A percentile compares a stretch with the other conserved stretches of the same genome.
Conservation (phyloP, 805 yeast species). For the Starmerella sirachaensis region DNA sequence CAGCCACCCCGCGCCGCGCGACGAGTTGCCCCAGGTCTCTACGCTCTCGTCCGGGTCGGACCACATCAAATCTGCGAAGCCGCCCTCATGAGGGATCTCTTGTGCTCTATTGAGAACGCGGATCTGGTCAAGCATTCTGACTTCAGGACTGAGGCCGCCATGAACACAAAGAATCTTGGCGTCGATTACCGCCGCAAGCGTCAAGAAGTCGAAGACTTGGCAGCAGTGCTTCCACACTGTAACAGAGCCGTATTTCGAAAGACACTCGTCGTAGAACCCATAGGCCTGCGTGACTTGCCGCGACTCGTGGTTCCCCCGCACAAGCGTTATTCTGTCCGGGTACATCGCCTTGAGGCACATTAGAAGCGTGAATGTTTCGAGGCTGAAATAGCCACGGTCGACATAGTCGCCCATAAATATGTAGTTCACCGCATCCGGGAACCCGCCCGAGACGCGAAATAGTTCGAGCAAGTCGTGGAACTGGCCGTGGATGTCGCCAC, state of each 20-base stretch:
- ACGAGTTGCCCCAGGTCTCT: slow-evolving; percentile 96
- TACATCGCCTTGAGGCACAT: slow-evolving; percentile 88
- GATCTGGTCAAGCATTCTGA: slow-evolving; percentile 92
- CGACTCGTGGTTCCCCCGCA: slow-evolving; percentile 95
- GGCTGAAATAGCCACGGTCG: slow-evolving; percentile 91
- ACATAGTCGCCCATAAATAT: slow-evolving; percentile 92
- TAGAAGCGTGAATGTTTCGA: slow-evolving; percentile 84
- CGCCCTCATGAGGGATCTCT: slow-evolving; percentile 98
- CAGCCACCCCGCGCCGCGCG: slow-evolving; percentile 98
- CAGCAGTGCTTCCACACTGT: slow-evolving; percentile 96
- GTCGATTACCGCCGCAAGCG: slow-evolving; percentile 91
- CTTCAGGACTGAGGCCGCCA: slow-evolving; percentile 95
- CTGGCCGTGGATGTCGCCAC: slow-evolving; percentile 90
- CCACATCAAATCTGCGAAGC: slow-evolving; percentile 96
- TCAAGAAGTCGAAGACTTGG: slow-evolving; percentile 87
- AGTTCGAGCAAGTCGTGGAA: slow-evolving; percentile 87
- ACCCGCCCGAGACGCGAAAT: slow-evolving; percentile 83
- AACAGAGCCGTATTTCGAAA: slow-evolving; percentile 84
- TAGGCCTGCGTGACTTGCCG: slow-evolving; percentile 98
- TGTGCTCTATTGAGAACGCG: slow-evolving; percentile 90
- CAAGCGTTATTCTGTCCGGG: slow-evolving; percentile 76
- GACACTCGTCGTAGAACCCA: slow-evolving; percentile 93
- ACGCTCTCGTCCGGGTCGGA: slow-evolving; percentile 89
- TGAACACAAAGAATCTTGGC: slow-evolving; percentile 91
- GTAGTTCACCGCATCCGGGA: slow-evolving; percentile 67